Conservation (phyloP, 352 stramenopile genomes). For the Pythium brachiatum region DNA sequence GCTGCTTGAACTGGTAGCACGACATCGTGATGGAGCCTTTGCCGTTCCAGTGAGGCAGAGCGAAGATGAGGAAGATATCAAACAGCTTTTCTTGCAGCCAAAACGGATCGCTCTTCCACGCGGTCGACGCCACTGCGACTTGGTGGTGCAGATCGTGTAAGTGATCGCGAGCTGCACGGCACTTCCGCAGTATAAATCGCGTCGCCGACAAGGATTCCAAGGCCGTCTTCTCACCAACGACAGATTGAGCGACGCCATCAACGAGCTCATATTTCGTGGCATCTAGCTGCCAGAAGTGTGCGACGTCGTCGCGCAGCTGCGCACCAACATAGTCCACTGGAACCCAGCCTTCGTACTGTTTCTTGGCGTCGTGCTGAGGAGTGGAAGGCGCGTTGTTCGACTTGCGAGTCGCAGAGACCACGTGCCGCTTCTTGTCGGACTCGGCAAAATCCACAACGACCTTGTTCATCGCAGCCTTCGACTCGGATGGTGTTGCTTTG, state of each 20-base stretch:
- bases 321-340: slow-evolving; percentile 40
- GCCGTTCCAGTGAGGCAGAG: slow-evolving; percentile 51
- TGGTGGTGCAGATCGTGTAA: not conserved
- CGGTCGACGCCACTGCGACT: not conserved
- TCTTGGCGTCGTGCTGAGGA: not conserved
- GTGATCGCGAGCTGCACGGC: not conserved
- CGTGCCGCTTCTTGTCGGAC: not conserved
- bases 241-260: slow-evolving; percentile 21
- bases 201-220: slow-evolving; percentile 22
- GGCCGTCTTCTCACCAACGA: slow-evolving; percentile 25
- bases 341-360: slow-evolving; percentile 46
- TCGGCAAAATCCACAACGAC: slow-evolving; percentile 29
- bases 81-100: slow-evolving; percentile 59
- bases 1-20: slow-evolving; percentile 65
- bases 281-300: slow-evolving; percentile 45
- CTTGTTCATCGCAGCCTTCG: slow-evolving; percentile 31
- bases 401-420: too few relatives aligned
- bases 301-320: slow-evolving; percentile 49
- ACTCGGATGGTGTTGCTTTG: too few relatives aligned
- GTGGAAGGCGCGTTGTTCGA: slow-evolving; percentile 7
- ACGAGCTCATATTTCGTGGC: slow-evolving; percentile 41
- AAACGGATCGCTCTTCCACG: slow-evolving; percentile 39
- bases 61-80: slow-evolving; percentile 60
- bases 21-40: slow-evolving; percentile 39
- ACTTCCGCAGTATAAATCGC: slow-evolving; percentile 11